Base-by-base conservation (phyloP, 2,329 filamentous ascomycete genomes). In the Ophiocordyceps robertsii region DNA sequence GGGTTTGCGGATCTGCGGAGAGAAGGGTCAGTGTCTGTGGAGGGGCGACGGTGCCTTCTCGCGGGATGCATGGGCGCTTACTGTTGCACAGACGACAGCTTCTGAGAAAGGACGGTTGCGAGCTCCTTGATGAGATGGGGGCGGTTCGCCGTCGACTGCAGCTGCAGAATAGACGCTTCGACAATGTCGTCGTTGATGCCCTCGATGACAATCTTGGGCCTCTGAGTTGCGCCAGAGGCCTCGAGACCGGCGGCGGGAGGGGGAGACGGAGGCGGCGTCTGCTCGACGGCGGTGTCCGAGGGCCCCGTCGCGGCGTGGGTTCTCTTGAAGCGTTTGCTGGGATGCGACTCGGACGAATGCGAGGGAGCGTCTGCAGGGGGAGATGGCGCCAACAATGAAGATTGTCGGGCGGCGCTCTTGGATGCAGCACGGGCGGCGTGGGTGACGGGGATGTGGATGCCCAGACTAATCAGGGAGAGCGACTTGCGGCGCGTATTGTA, bases 401-500 rank as follows among this genome's bases (percentile, higher is more conserved):
- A 49, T 3, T 55, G 50, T 24, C 46, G 42, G 52, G 53, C 56
- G 56, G 53, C 63, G 47, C 48, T 46, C 50, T 53, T 55, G 17
- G 39, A 41, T 3, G 39, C 31, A 17, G 39, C 66, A 65, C 77
- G 69, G 49, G 75, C 66, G 55, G 78, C 73, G 55, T 80, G 69
- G 53, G 73, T 70, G 55, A 82, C 76, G 50, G 84, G 81, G 50
- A 95, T 72, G 56, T 92, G 85, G 55, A 96, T 95, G 61, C 92
- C 92, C 56, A 96, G 75, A 52, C 88, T 93, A 46, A 87, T 84
- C 57, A 96, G 72, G 48, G 89, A 95, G 52, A 98, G 71, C 58
- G 88, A 95, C 72, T 96, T 96, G 65, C 89, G 82, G 66, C 90
- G 84, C 53, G 90, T 96, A 66, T 95, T 95, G 73, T 95, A 95